These are phyloP conservation scores for Cantharellus cinnabarinus DNA, from an alignment of 768 basidiomycete genomes.

Conservation along the genomic window DNA sequence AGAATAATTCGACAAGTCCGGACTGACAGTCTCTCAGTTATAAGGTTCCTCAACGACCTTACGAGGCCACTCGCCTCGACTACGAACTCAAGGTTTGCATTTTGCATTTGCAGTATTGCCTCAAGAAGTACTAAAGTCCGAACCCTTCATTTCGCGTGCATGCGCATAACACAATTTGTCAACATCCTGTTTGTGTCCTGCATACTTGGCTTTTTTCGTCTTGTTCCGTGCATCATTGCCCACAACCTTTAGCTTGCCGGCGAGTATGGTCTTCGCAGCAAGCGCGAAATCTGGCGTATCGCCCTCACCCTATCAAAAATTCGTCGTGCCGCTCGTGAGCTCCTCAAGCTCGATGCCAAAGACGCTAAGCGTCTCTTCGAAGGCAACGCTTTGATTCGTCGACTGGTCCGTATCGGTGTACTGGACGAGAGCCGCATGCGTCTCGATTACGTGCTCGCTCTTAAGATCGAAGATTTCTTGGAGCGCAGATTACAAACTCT, in stretches of 20 bases:
- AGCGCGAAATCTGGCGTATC: conserved; percentile 99
- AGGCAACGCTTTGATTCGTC: conserved; percentile 77
- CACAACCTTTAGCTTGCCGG: conserved; percentile 60
- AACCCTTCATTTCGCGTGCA: too few relatives aligned
- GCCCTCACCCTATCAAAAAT: conserved; percentile 97
- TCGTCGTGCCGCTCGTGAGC: conserved; percentile 99
- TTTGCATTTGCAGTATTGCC: background rate
- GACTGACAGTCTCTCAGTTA: conserved; percentile 31
- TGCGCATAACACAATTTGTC: background rate
- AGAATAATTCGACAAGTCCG: background rate
- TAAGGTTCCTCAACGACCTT: conserved; percentile 97
- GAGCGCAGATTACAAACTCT: conserved; percentile 97
- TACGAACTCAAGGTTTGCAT: conserved; percentile 86
- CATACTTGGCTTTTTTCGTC: background rate
- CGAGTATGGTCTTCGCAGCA: conserved; percentile 99
- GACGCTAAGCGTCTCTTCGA: conserved; percentile 99
- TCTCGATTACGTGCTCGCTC: conserved; percentile 98
- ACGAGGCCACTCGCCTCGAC: conserved; percentile 95
- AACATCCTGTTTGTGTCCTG: background rate
- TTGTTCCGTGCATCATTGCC: background rate
- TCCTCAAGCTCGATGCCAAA: conserved; percentile 97
- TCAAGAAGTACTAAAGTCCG: background rate
- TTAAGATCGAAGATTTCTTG: conserved; percentile 99
- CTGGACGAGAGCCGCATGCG: conserved; percentile 98
- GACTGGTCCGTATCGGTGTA: conserved; percentile 98